These are phyloP conservation scores for Ustanciosporium gigantosporum DNA, from an alignment of 1,284 basidiomycete genomes.

Conservation along the genomic window DNA sequence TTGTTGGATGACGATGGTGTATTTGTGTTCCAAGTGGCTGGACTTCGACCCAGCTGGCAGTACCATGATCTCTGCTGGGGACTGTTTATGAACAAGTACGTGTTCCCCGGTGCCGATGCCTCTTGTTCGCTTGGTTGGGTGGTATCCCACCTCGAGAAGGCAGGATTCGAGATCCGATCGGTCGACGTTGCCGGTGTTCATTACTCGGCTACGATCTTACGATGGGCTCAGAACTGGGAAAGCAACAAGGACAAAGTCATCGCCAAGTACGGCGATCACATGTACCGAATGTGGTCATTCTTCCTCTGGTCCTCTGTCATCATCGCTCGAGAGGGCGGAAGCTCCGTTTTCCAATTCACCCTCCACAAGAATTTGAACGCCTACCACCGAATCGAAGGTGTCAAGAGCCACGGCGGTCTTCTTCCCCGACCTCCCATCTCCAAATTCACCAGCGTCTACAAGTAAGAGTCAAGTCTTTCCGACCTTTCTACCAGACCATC, in stretches of 20 bases:
- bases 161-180: slow-evolving; percentile 95
- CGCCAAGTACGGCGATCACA: slow-evolving; percentile 83
- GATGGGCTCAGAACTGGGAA: slow-evolving; percentile 62
- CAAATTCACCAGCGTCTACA: slow-evolving; percentile 48
- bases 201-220: slow-evolving; percentile 87
- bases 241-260: slow-evolving; percentile 76
- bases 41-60: slow-evolving; percentile 90
- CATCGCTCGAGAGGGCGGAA: slow-evolving; percentile 59
- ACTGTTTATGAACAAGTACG: slow-evolving; percentile 62
- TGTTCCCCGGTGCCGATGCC: slow-evolving; percentile 93
- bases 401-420: slow-evolving; percentile 56
- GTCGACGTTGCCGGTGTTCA: slow-evolving; percentile 78
- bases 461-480: not conserved
- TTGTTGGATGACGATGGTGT: slow-evolving; percentile 91
- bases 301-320: slow-evolving; percentile 58
- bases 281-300: slow-evolving; percentile 61
- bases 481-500: no score
- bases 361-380: slow-evolving; percentile 85
- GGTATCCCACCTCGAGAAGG: slow-evolving; percentile 75
- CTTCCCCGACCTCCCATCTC: slow-evolving; percentile 47
- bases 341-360: slow-evolving; percentile 68
- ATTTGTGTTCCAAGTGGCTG: slow-evolving; percentile 94
- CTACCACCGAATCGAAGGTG: slow-evolving; percentile 73
- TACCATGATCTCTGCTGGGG: slow-evolving; percentile 96
- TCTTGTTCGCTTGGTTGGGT: slow-evolving; percentile 91